Evolutionary conservation across 1,284 basidiomycete species (phyloP).

Genomic region (Trametes polyzona): DNA sequence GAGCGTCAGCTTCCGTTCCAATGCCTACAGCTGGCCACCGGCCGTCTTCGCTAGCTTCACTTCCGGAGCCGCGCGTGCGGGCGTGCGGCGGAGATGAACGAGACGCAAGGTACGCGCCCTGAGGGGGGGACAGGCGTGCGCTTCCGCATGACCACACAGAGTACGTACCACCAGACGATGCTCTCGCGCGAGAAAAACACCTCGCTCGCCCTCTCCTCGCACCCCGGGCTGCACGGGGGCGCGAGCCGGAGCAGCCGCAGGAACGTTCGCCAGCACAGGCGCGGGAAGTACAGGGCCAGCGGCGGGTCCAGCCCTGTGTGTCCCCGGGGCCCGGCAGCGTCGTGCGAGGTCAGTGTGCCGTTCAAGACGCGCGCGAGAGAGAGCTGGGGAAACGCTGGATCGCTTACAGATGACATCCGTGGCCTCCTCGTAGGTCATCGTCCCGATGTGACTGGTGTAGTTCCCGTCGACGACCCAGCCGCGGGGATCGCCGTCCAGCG

Average conservation of each 20-base stretch:
- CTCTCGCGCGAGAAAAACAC: conserved; percentile 55
- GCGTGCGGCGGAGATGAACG: conserved; percentile 9
- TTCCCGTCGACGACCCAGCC: conserved; percentile 38
- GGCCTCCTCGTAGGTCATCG: conserved; percentile 41
- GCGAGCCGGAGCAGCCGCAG: conserved; percentile 47
- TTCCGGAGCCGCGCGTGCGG: background rate
- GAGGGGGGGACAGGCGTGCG: background rate
- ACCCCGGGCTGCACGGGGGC: conserved; percentile 54
- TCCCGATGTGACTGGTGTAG: conserved; percentile 22
- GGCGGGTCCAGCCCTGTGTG: conserved; percentile 66
- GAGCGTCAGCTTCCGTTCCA: conserved; percentile 2
- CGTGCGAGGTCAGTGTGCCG: background rate
- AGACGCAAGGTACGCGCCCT: background rate
- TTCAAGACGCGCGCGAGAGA: too few relatives aligned
- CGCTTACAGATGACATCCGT: conserved; percentile 66
- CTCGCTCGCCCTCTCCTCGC: conserved; percentile 46
- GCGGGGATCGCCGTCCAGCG: conserved; percentile 18
- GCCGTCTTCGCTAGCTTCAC: too few relatives aligned
- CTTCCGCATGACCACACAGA: too few relatives aligned
- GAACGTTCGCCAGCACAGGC: conserved; percentile 55
- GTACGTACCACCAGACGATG: conserved; percentile 57
- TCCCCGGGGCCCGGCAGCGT: too few relatives aligned
- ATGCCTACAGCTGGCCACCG: too few relatives aligned
- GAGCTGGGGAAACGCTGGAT: too few relatives aligned
- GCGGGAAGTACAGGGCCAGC: conserved; percentile 58